A percentile compares a stretch with the other conserved stretches of the same genome.
These are phyloP conservation scores for Apiotrichum siamense DNA, from an alignment of 1,284 basidiomycete species.

Conservation along the genomic window DNA sequence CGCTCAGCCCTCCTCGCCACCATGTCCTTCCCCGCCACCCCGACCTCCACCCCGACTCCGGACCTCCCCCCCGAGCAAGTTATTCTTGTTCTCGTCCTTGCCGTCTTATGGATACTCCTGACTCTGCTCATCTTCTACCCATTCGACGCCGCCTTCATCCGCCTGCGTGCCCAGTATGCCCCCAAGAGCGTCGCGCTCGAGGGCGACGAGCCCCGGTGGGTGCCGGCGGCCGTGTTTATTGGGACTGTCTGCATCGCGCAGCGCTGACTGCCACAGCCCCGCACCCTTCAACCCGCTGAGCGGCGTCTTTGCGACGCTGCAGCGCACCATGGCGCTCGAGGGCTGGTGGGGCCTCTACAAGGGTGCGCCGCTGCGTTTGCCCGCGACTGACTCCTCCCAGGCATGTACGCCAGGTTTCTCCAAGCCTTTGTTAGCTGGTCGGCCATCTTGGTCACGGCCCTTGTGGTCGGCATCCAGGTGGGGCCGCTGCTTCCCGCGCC, in stretches of 20 bases:
- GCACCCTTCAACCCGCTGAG: constrained; percentile 20
- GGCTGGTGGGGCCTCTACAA: constrained; percentile 75
- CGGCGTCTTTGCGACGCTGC: constrained; percentile 55
- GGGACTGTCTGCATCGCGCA: not conserved
- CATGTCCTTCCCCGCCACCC: too few species aligned
- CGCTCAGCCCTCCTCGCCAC: too few species aligned
- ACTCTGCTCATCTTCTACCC: constrained; percentile 54
- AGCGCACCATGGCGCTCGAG: constrained; percentile 69
- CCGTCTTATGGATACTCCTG: too few species aligned
- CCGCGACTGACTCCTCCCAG: not conserved
- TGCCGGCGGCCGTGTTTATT: not conserved
- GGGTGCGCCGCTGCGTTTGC: constrained; percentile 54
- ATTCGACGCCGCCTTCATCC: constrained; percentile 42
- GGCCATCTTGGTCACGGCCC: not conserved
- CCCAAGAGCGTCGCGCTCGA: constrained; percentile 68
- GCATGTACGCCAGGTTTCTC: not conserved
- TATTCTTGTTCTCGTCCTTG: too few species aligned
- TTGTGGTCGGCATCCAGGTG: too few species aligned
- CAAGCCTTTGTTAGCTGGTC: not conserved
- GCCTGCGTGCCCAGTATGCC: constrained; percentile 48
- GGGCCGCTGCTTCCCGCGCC: too few species aligned
- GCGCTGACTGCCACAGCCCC: not conserved
- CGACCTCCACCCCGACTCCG: too few species aligned
- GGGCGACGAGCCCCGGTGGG: constrained; percentile 33
- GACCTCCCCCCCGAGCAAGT: too few species aligned